phyloP scores from a whole-genome alignment of 2,329 filamentous ascomycete genomes.

The Harringtonia aguacate region DNA sequence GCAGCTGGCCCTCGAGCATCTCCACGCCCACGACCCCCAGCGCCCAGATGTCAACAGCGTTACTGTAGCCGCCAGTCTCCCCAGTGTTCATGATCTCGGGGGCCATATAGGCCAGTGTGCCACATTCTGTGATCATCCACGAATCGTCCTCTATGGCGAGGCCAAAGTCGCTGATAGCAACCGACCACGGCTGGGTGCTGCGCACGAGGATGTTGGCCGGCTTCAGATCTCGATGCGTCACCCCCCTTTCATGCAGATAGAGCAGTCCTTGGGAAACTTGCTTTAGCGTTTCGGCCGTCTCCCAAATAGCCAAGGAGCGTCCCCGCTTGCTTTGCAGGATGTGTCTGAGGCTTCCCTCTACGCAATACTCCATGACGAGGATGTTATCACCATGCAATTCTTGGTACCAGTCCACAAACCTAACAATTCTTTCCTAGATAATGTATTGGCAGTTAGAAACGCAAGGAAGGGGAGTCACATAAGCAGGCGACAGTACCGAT shows the following conservation, averaged over 20 bases:
- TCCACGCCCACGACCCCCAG: neutral
- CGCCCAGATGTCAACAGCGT: neutral
- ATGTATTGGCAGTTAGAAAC: neutral
- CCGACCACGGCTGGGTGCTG: neutral
- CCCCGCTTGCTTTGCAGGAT: neutral
- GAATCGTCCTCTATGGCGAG: neutral
- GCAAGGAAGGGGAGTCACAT: neutral
- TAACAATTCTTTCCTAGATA: neutral
- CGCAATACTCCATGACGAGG: neutral
- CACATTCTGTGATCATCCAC: neutral
- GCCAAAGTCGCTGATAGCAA: neutral
- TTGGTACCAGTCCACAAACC: neutral
- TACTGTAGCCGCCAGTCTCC: neutral
- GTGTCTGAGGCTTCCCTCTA: neutral
- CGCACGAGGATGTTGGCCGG: neutral
- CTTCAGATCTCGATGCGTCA: neutral
- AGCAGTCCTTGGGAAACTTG: neutral
- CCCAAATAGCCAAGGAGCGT: neutral
- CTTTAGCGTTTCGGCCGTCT: neutral
- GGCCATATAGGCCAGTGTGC: neutral
- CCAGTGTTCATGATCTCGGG: neutral
- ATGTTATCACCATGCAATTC: neutral
- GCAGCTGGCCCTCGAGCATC: neutral
- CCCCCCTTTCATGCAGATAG: neutral
- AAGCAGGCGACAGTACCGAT: neutral